Percentiles rank a stretch among this genome's conserved stretches.
Conservation (phyloP, 495 filamentous ascomycete genomes). For the Choiromyces venosus region DNA sequence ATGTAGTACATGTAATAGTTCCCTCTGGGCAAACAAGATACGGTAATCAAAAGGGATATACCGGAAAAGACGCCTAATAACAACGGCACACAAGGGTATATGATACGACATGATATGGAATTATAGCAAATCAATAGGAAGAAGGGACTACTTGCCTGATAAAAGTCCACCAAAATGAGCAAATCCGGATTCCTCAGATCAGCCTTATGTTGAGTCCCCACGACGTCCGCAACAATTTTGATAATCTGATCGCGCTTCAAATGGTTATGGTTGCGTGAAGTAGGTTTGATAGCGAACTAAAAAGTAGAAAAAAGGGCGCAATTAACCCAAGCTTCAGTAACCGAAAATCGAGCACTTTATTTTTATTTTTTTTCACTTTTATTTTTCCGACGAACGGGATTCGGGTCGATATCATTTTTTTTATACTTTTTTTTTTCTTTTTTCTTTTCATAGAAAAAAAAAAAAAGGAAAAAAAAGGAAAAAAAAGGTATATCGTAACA, state of each 20-base stretch:
- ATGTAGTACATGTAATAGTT: neutral
- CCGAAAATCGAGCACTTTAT: conserved; percentile 22
- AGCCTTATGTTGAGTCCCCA: conserved; percentile 69
- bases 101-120: neutral
- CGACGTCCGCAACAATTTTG: conserved; percentile 64
- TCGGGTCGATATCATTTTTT: neutral
- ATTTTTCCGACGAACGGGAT: neutral
- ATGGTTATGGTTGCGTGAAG: conserved; percentile 68
- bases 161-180: conserved; percentile 81
- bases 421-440: neutral
- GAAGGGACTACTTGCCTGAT: conserved; percentile 60
- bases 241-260: conserved; percentile 73
- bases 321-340: conserved; percentile 26
- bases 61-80: neutral
- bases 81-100: neutral
- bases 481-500: conserved; percentile 4
- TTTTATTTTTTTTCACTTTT: no score
- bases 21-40: neutral
- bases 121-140: neutral
- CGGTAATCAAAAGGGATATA: neutral
- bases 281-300: conserved; percentile 87
- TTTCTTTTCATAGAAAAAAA: conserved; percentile 70
- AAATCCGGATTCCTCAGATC: conserved; percentile 75
- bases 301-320: neutral
- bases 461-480: conserved; percentile 17